phyloP scores from a whole-genome alignment of 164 flowering plant species.

The Warburgia ugandensis region DNA sequence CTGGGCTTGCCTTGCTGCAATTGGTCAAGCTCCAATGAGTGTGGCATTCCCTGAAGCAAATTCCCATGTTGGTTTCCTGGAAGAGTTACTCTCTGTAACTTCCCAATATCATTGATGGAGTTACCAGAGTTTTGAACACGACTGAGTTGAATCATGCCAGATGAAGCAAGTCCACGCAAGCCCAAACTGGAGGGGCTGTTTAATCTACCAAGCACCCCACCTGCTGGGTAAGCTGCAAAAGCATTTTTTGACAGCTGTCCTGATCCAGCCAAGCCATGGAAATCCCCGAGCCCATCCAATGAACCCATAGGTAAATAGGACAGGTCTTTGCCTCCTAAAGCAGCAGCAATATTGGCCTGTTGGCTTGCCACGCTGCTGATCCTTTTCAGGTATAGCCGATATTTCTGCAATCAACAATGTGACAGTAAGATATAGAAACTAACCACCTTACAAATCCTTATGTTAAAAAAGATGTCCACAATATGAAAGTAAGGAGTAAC shows the following conservation, averaged over 20 bases:
- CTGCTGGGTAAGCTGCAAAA: constrained; percentile 27
- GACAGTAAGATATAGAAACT: no score
- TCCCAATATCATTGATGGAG: constrained; percentile 24
- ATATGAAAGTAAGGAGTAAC: no score
- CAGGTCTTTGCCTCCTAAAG: constrained; percentile 48
- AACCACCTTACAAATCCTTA: no score
- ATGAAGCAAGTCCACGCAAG: constrained; percentile 34
- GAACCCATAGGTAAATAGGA: constrained; percentile 43
- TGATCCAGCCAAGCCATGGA: constrained; percentile 34
- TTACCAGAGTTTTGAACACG: constrained; percentile 34
- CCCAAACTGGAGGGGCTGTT: constrained; percentile 41
- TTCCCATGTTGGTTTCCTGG: constrained; percentile 36
- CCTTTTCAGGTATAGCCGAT: constrained; percentile 74
- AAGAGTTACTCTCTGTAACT: constrained; percentile 23
- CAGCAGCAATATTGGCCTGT: constrained; percentile 44
- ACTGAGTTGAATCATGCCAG: constrained; percentile 40
- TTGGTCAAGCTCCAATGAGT: constrained; percentile 40
- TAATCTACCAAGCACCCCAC: constrained; percentile 54
- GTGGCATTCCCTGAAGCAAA: constrained; percentile 52
- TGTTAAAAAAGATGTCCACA: no score
- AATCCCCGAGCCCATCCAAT: constrained; percentile 49
- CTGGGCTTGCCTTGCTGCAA: constrained; percentile 25
- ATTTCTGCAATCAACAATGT: constrained; percentile 51
- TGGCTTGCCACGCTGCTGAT: constrained; percentile 38
- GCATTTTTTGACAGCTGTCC: constrained; percentile 41